These are phyloP conservation scores for Lichtheimia hyalospora DNA, from an alignment of 371 early-diverging fungal genomes.

Conservation along the genomic window DNA sequence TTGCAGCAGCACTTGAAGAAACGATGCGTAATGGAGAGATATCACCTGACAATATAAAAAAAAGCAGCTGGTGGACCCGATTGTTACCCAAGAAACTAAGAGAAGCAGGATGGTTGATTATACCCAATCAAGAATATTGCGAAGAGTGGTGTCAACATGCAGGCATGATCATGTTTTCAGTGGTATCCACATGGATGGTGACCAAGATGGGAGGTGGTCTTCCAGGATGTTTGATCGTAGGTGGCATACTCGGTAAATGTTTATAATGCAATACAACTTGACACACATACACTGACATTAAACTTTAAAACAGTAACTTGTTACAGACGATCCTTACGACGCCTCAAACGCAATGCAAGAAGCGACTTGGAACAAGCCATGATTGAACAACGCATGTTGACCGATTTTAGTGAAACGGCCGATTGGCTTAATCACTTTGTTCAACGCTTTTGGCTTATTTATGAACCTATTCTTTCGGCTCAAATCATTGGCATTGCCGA, in stretches of 20 bases:
- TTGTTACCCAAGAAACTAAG: constrained; percentile 2
- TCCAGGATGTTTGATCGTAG: constrained; percentile 40
- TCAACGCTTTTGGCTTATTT: constrained; percentile 89
- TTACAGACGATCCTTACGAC: constrained; percentile 73
- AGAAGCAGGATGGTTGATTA: not conserved
- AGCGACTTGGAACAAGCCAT: constrained; percentile 74
- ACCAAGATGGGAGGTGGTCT: constrained; percentile 29
- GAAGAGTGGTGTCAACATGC: constrained; percentile 48
- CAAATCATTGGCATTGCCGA: constrained; percentile 77
- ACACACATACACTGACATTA: not conserved
- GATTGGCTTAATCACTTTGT: constrained; percentile 97
- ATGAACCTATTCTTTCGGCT: constrained; percentile 89
- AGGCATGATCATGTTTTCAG: constrained; percentile 28
- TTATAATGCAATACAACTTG: not conserved
- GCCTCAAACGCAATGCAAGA: constrained; percentile 68
- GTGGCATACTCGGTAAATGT: constrained; percentile 36
- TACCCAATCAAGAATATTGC: constrained; percentile 15
- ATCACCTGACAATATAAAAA: not conserved
- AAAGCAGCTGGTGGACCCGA: not conserved
- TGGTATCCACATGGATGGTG: constrained; percentile 36
- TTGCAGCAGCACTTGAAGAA: too few relatives aligned
- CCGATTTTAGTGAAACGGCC: constrained; percentile 76
- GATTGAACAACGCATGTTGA: constrained; percentile 49
- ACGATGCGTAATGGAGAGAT: not conserved
- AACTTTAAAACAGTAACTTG: constrained; percentile 56